Conservation (phyloP, 495 filamentous ascomycete species). For the Podospora tetraspora region DNA sequence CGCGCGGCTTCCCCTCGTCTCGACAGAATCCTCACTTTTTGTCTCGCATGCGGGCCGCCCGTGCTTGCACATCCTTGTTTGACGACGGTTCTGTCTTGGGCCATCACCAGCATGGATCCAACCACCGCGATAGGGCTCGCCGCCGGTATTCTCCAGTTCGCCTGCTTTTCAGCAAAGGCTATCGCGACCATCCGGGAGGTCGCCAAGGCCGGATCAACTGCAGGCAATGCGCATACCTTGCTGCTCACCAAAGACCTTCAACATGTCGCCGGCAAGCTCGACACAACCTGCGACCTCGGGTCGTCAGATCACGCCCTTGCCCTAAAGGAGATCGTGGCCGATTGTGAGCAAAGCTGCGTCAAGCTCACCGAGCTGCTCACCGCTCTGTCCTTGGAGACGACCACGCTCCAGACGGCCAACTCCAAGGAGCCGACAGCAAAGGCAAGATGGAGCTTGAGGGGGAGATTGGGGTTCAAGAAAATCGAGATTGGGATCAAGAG, state of each 20-base stretch:
- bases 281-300: background rate
- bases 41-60: too few relatives aligned
- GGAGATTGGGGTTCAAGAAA: background rate
- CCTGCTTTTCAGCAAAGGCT: background rate
- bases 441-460: background rate
- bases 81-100: background rate
- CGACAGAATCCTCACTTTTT: background rate
- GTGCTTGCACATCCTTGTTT: background rate
- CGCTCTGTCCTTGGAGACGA: background rate
- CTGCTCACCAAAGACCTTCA: background rate
- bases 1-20: background rate
- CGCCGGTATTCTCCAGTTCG: background rate
- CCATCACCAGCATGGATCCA: background rate
- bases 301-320: background rate
- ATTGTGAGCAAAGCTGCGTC: background rate
- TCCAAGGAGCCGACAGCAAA: background rate
- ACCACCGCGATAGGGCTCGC: background rate
- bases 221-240: background rate
- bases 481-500: background rate
- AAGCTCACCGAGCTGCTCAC: background rate
- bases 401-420: background rate
- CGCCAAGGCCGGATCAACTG: background rate
- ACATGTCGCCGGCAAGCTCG: background rate
- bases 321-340: background rate
- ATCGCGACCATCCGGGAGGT: background rate